These are phyloP conservation scores for Calonectria crousiana DNA, from an alignment of 2,329 filamentous ascomycete species.

Conservation along the genomic window DNA sequence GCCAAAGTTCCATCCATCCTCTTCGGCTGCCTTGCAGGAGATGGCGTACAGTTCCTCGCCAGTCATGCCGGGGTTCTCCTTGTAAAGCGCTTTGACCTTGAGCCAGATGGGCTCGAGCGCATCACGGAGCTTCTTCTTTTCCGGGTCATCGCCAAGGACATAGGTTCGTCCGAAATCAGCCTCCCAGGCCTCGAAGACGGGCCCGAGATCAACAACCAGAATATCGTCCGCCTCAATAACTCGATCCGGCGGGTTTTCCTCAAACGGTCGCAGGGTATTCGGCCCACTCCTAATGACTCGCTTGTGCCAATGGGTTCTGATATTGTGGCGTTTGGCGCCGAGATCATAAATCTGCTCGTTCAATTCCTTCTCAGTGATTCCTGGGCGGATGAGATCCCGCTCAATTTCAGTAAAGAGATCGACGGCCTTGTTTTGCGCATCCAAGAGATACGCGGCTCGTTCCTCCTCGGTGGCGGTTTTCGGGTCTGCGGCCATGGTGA, in stretches of 20 bases:
- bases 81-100: slow-evolving; percentile 55
- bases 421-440: slow-evolving; percentile 14
- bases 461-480: not conserved
- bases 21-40: slow-evolving; percentile 51
- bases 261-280: slow-evolving; percentile 61
- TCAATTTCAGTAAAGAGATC: slow-evolving; percentile 59
- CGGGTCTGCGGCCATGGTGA: not conserved
- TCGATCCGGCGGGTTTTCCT: slow-evolving; percentile 63
- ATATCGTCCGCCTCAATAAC: slow-evolving; percentile 62
- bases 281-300: slow-evolving; percentile 62
- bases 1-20: slow-evolving; percentile 59
- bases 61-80: slow-evolving; percentile 57
- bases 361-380: slow-evolving; percentile 60
- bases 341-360: slow-evolving; percentile 60
- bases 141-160: slow-evolving; percentile 60
- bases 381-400: slow-evolving; percentile 57
- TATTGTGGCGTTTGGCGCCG: slow-evolving; percentile 45
- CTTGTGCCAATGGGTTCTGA: slow-evolving; percentile 66
- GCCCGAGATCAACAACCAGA: slow-evolving; percentile 63
- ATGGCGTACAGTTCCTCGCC: slow-evolving; percentile 61
- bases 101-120: slow-evolving; percentile 60
- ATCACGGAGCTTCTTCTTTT: slow-evolving; percentile 59
- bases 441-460: slow-evolving; percentile 6
- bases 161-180: slow-evolving; percentile 67
- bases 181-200: slow-evolving; percentile 65